Percentiles rank a stretch among this genome's conserved stretches.
Conservation (phyloP, 1,284 basidiomycete genomes). For the Leccinum subrobustum region DNA sequence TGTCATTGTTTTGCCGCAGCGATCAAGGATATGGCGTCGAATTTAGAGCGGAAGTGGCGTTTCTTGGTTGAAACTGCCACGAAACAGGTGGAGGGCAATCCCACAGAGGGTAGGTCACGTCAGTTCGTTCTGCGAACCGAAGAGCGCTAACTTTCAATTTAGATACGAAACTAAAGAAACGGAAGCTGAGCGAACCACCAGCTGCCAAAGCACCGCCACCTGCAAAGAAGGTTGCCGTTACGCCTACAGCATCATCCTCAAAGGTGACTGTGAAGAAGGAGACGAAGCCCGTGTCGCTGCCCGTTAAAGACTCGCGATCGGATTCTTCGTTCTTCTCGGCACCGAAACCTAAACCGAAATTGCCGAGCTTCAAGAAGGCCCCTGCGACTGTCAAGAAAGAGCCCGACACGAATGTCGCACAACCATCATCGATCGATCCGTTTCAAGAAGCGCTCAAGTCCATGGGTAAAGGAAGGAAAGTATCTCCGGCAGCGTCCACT, state of each 20-base stretch:
- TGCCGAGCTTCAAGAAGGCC: constrained; percentile 80
- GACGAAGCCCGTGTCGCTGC: constrained; percentile 38
- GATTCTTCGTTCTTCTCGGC: constrained; percentile 84
- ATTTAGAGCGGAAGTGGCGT: constrained; percentile 80
- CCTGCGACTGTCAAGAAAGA: constrained; percentile 52
- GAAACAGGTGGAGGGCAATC: constrained; percentile 48
- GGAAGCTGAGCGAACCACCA: constrained; percentile 55
- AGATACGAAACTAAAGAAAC: constrained; percentile 69
- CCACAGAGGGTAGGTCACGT: constrained; percentile 70
- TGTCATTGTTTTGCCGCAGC: constrained; percentile 52
- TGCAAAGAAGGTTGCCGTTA: constrained; percentile 61
- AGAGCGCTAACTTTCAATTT: constrained; percentile 27
- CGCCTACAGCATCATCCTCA: constrained; percentile 37
- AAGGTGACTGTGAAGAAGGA: constrained; percentile 44
- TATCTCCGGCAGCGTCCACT: constrained; percentile 47
- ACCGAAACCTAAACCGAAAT: constrained; percentile 75
- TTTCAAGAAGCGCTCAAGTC: constrained; percentile 78
- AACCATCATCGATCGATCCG: constrained; percentile 72
- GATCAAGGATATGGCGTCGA: constrained; percentile 87
- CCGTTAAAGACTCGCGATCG: constrained; percentile 73
- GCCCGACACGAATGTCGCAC: constrained; percentile 58
- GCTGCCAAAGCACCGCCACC: constrained; percentile 53
- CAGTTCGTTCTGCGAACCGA: constrained; percentile 37
- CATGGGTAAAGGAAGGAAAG: constrained; percentile 60
- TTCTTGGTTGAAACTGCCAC: constrained; percentile 47